Conservation (phyloP, 495 filamentous ascomycete genomes). For the Neurospora terricola region DNA sequence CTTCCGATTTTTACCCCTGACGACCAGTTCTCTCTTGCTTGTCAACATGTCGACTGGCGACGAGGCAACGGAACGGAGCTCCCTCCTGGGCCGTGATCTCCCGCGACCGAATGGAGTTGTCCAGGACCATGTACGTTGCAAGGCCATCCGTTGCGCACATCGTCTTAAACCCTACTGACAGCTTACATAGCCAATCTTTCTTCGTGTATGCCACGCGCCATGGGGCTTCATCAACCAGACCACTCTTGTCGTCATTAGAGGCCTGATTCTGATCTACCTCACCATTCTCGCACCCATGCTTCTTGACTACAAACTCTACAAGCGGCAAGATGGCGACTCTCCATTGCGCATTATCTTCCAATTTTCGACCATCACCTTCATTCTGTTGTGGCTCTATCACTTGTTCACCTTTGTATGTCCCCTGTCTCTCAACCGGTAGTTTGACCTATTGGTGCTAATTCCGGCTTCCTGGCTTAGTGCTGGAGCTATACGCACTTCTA, state of each 20-base stretch:
- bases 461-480: constrained; percentile 4
- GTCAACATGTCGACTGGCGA: not conserved
- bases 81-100: not conserved
- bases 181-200: constrained; percentile 32
- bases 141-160: not conserved
- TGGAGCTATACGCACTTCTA: constrained; percentile 43
- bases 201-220: constrained; percentile 42
- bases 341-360: constrained; percentile 35
- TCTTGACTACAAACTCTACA: constrained; percentile 30
- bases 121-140: constrained; percentile 25
- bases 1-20: not conserved
- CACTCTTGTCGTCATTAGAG: constrained; percentile 29
- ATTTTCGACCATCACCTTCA: constrained; percentile 35
- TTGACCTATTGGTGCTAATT: not conserved
- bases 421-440: not conserved
- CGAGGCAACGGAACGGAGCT: not conserved
- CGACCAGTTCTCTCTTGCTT: not conserved
- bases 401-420: constrained; percentile 29
- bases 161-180: constrained; percentile 6
- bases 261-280: constrained; percentile 34
- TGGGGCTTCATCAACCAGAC: constrained; percentile 35
- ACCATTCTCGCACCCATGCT: constrained; percentile 28
- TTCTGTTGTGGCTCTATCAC: constrained; percentile 35
- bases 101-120: not conserved
- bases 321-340: constrained; percentile 16